Evolutionary conservation across 2,329 filamentous ascomycete species (phyloP).

Genomic region (Fusarium tricinctum): DNA sequence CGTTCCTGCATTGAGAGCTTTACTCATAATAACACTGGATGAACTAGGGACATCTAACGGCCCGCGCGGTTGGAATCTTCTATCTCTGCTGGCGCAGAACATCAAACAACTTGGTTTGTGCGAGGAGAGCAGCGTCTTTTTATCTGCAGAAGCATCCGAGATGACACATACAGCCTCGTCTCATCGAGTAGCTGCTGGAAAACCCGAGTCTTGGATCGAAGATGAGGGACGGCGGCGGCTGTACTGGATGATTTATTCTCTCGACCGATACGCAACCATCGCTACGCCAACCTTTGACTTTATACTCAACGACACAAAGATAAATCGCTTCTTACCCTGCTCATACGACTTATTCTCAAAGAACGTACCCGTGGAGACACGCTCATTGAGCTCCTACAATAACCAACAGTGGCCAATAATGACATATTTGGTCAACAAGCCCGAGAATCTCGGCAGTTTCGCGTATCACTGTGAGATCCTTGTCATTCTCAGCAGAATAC

Average conservation of each 20-base stretch:
- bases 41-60: constrained; percentile 61
- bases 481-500: constrained; percentile 59
- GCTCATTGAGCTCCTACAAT: constrained; percentile 48
- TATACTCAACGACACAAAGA: constrained; percentile 57
- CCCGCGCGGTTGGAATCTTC: constrained; percentile 59
- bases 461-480: constrained; percentile 62
- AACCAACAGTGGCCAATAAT: constrained; percentile 46
- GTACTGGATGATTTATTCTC: constrained; percentile 62
- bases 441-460: constrained; percentile 61
- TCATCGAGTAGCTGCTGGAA: constrained; percentile 53
- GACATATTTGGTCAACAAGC: constrained; percentile 54
- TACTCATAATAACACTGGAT: constrained; percentile 59
- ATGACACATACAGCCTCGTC: constrained; percentile 54
- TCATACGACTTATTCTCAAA: constrained; percentile 62
- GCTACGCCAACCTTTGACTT: constrained; percentile 59
- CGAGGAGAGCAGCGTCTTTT: constrained; percentile 57
- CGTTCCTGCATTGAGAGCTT: constrained; percentile 56
- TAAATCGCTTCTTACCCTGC: constrained; percentile 59
- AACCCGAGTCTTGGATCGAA: constrained; percentile 61
- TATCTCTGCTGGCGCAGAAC: constrained; percentile 57
- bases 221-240: constrained; percentile 59
- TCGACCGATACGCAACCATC: constrained; percentile 61
- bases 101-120: constrained; percentile 57
- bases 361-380: constrained; percentile 60
- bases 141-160: constrained; percentile 53